phyloP scores from a whole-genome alignment of 345 rosid species.

The Salix viminalis region DNA sequence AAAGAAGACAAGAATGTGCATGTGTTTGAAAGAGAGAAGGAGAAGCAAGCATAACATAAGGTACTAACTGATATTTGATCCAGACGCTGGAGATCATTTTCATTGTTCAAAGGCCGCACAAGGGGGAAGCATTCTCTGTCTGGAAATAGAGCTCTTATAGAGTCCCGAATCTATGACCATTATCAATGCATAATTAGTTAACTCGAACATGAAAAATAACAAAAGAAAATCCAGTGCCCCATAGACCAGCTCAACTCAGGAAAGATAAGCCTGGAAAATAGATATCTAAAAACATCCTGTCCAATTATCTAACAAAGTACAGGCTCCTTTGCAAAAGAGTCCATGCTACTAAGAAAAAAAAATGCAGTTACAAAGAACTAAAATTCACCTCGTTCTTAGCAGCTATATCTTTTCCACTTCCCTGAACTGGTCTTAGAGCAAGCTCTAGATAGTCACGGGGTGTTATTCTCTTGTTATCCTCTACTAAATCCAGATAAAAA shows the following conservation, averaged over 20 bases:
- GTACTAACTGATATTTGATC: constrained; percentile 81
- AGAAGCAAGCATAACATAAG: neutral
- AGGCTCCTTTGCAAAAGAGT: neutral
- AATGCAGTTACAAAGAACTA: neutral
- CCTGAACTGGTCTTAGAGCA: constrained; percentile 85
- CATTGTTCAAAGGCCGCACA: constrained; percentile 84
- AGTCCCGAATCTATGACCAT: constrained; percentile 68
- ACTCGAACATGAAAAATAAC: neutral
- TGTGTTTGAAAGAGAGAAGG: neutral
- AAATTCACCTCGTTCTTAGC: constrained; percentile 87
- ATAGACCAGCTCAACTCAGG: neutral
- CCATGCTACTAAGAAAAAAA: neutral
- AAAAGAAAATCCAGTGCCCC: neutral
- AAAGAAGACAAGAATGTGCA: neutral
- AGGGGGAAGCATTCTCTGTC: constrained; percentile 93
- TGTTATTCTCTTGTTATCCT: constrained; percentile 75
- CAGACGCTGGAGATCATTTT: constrained; percentile 79
- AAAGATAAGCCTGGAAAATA: neutral
- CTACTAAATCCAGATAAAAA: constrained; percentile 81
- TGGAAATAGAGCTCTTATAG: constrained; percentile 89
- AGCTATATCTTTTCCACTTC: constrained; percentile 70
- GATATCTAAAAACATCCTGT: constrained; percentile 3
- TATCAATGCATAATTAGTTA: constrained; percentile 18
- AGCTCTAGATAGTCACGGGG: constrained; percentile 95
- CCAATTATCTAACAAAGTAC: neutral